phyloP scores from a whole-genome alignment of 148 eudicot genomes.

The Rheum nobile region DNA sequence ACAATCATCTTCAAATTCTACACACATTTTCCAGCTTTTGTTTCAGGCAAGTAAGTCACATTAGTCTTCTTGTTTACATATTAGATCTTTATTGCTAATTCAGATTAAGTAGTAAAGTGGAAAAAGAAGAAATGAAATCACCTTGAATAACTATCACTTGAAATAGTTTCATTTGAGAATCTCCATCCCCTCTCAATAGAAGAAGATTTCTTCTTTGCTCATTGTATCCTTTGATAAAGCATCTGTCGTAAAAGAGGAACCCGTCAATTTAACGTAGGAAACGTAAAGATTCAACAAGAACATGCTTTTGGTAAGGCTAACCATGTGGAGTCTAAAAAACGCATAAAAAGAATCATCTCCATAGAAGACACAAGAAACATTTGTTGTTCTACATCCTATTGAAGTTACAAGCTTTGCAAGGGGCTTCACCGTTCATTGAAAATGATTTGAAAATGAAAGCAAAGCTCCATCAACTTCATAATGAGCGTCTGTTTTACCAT shows the following conservation, averaged over 20 bases:
- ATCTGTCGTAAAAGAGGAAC: slow-evolving; percentile 28
- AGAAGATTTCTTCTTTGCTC: slow-evolving; percentile 57
- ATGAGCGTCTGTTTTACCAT: slow-evolving; percentile 44
- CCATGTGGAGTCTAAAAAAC: slow-evolving; percentile 83
- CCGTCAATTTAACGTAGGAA: background rate
- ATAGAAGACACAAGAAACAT: too few species aligned
- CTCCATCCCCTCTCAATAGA: slow-evolving; percentile 66
- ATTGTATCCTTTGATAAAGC: slow-evolving; percentile 66
- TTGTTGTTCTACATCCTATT: too few species aligned
- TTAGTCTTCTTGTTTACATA: too few species aligned
- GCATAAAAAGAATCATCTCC: slow-evolving; percentile 76
- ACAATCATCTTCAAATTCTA: too few species aligned
- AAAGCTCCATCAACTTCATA: slow-evolving; percentile 39
- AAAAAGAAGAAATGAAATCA: slow-evolving; percentile 14
- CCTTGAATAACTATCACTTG: slow-evolving; percentile 67
- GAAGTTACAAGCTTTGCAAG: too few species aligned
- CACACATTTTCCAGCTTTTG: too few species aligned
- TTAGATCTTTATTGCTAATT: slow-evolving; percentile 7
- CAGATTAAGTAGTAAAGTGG: too few species aligned
- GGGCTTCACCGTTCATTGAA: too few species aligned
- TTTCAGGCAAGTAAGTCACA: too few species aligned
- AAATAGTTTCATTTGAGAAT: slow-evolving; percentile 31
- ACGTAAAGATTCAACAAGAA: background rate
- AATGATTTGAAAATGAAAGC: slow-evolving; percentile 31
- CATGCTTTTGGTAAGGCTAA: slow-evolving; percentile 17